Evolutionary conservation across 208 protist species (phyloP), one percentile per base, ranked within the genome.

Genomic region (Novymonas esmeraldas): DNA sequence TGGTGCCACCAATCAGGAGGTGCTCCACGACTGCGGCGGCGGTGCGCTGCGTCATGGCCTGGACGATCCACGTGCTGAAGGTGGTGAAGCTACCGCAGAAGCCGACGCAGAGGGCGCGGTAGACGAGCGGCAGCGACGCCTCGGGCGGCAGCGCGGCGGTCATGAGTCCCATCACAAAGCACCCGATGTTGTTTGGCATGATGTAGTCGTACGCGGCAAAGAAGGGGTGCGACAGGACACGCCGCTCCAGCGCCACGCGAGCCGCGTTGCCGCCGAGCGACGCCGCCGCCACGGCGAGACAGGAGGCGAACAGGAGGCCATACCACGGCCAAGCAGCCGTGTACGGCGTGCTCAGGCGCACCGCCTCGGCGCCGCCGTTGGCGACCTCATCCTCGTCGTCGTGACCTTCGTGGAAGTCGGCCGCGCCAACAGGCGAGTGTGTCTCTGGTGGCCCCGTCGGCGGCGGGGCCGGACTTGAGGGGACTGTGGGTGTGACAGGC

Each of bases 81-180:
- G 84, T 90, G 16, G 81, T 85, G 36, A 85, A 72, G 56, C 67
- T 76, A 16, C 84, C 84, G 60, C 81, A 90, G 57, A 85, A 90
- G 31, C 84, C 84, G 10, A 82, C 75, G 29, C 62, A 68, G 7
- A 90, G 38, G 20, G 76, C 75, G 49, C 74, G 56, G 41, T 68
- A 54, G 42, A 78, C 54, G 45, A 82, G 52, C 14, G 80, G 74
- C 41, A 84, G 55, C 13, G 65, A 39, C 6, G 50, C 11, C 42
- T 77, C 75, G 10, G 65, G 50, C 18, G 73, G 67, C 16, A 82
- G 38, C 16, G 55, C 18, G 20, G 55, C 48, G 3, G 63, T 56
- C 16, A 76, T 49, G 42, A 86, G 45, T 31, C 78, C 76, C 69
- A 90, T 85, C 34, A 73, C 59, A 22, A 79, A 85, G 59, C 68